A percentile compares a stretch with the other conserved stretches of the same genome.
These are phyloP conservation scores for Blastobotrys americana DNA, from an alignment of 805 yeast species.

Conservation along the genomic window DNA sequence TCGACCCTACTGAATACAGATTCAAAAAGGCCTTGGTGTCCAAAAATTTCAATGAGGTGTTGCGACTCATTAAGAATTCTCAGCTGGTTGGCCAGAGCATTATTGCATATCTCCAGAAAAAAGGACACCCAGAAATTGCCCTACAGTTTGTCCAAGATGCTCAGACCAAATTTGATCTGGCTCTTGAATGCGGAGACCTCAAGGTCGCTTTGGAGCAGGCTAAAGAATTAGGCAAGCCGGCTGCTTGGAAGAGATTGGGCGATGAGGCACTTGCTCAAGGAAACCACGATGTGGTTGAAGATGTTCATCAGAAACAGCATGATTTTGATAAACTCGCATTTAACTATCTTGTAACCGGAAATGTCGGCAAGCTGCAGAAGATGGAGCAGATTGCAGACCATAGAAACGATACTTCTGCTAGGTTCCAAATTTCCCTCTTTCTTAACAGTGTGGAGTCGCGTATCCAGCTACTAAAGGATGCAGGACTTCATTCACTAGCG, in stretches of 20 bases:
- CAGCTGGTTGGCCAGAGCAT: slow-evolving; percentile 96
- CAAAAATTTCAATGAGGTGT: slow-evolving; percentile 85
- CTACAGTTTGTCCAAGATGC: slow-evolving; percentile 95
- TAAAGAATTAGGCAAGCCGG: slow-evolving; percentile 55
- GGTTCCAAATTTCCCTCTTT: slow-evolving; percentile 77
- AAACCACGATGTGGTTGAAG: slow-evolving; percentile 74
- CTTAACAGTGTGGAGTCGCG: slow-evolving; percentile 69
- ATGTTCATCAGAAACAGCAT: slow-evolving; percentile 80
- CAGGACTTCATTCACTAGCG: slow-evolving; percentile 82
- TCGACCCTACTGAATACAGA: slow-evolving; percentile 96
- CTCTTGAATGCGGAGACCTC: slow-evolving; percentile 87
- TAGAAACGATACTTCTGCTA: slow-evolving; percentile 71
- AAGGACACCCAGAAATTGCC: slow-evolving; percentile 97
- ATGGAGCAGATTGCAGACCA: slow-evolving; percentile 88
- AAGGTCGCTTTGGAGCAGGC: slow-evolving; percentile 87
- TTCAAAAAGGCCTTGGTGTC: slow-evolving; percentile 89
- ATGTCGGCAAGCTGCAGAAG: slow-evolving; percentile 60
- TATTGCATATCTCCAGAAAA: slow-evolving; percentile 86
- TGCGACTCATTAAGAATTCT: slow-evolving; percentile 79
- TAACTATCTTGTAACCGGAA: slow-evolving; percentile 80
- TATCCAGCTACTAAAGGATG: slow-evolving; percentile 61
- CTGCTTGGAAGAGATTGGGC: slow-evolving; percentile 76
- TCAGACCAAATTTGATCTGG: slow-evolving; percentile 90
- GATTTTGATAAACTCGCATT: slow-evolving; percentile 85
- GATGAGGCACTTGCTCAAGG: slow-evolving; percentile 88